phyloP scores from a whole-genome alignment of 2,329 filamentous ascomycete genomes.

The Leptographium galeiforme region DNA sequence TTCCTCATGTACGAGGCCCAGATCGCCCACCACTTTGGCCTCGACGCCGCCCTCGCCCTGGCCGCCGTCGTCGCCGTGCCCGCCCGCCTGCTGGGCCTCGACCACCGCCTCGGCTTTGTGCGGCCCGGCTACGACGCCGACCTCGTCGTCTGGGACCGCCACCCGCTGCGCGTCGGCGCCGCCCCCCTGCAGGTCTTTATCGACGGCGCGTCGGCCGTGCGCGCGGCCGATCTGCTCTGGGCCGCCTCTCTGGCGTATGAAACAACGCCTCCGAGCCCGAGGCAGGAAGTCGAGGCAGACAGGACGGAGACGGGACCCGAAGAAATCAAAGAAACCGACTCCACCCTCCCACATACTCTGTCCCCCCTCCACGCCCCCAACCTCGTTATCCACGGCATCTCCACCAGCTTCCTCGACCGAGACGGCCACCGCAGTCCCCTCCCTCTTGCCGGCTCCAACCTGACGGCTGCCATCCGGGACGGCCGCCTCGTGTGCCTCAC shows the following conservation, averaged over 20 bases:
- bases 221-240: slow-evolving; percentile 6
- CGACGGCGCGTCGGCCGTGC: slow-evolving; percentile 26
- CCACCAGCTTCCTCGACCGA: slow-evolving; percentile 19
- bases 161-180: slow-evolving; percentile 30
- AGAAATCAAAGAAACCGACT: too few relatives aligned
- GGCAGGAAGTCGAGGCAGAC: neutral
- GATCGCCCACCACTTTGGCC: slow-evolving; percentile 25
- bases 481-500: slow-evolving; percentile 28
- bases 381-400: slow-evolving; percentile 25
- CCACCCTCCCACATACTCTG: too few relatives aligned
- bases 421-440: slow-evolving; percentile 2
- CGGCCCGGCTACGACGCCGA: slow-evolving; percentile 35
- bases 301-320: too few relatives aligned
- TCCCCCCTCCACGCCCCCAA: slow-evolving; percentile 1
- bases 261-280: neutral
- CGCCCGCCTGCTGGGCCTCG: slow-evolving; percentile 19
- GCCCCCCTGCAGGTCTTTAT: slow-evolving; percentile 33
- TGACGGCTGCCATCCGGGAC: slow-evolving; percentile 25
- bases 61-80: slow-evolving; percentile 31
- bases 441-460: slow-evolving; percentile 8
- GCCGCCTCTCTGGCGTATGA: neutral
- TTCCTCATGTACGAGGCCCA: slow-evolving; percentile 2
- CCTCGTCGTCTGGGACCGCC: slow-evolving; percentile 33
- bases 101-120: slow-evolving; percentile 21
- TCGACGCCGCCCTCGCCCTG: slow-evolving; percentile 25